These are phyloP conservation scores for Schoenoplectus tabernaemontani DNA, from an alignment of 202 grass and related monocot genomes.

Conservation along the genomic window DNA sequence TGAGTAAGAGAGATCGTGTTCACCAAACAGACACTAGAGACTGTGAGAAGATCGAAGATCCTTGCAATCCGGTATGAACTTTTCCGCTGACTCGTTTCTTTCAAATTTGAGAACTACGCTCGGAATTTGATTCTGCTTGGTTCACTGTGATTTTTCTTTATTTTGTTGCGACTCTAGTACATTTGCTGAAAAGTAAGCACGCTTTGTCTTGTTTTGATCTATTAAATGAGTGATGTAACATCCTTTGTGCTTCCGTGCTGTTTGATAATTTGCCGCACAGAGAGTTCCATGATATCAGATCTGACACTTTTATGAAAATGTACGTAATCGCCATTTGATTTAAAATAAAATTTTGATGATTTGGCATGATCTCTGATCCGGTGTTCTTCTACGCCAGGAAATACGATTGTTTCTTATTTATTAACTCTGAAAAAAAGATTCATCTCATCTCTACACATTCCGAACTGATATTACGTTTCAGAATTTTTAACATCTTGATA, in stretches of 20 bases:
- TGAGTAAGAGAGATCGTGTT: neutral
- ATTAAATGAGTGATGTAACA: neutral
- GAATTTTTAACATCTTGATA: neutral
- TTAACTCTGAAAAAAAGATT: too few species aligned
- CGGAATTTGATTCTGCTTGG: neutral
- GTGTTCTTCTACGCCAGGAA: neutral
- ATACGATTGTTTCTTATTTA: neutral
- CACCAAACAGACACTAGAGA: too few species aligned
- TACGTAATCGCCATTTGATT: neutral
- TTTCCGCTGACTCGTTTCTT: neutral
- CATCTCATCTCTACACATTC: neutral
- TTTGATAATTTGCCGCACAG: conserved; percentile 1
- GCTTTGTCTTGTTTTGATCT: neutral
- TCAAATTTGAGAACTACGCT: neutral
- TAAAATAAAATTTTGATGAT: neutral
- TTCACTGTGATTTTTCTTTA: neutral
- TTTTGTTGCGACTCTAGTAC: neutral
- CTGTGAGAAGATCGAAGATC: too few species aligned
- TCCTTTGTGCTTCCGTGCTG: neutral
- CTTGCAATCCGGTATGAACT: neutral
- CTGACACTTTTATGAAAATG: neutral
- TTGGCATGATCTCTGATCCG: neutral
- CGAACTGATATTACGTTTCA: neutral
- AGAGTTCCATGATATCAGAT: neutral
- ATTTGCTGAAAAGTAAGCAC: neutral